Evolutionary conservation across 75 land plant species (phyloP).

Genomic region (Isoetes taiwanensis): DNA sequence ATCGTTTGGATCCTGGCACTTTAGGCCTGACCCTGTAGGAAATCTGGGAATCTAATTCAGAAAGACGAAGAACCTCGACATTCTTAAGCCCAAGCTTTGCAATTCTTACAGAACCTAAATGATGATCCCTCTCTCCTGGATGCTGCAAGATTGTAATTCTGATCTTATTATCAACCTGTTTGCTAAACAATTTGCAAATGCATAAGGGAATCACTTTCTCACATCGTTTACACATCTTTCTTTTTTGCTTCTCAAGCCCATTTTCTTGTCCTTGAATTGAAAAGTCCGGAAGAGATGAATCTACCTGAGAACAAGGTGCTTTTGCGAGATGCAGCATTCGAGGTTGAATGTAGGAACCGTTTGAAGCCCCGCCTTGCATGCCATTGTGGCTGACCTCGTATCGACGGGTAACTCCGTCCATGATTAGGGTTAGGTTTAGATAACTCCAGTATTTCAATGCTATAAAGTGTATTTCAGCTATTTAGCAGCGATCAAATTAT

Average conservation of each 20-base stretch:
- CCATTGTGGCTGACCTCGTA: too few species aligned
- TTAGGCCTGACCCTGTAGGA: constrained; percentile 25
- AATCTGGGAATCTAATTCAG: constrained; percentile 33
- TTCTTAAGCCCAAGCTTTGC: constrained; percentile 60
- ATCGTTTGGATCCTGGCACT: constrained; percentile 21
- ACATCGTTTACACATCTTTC: constrained; percentile 53
- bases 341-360: too few species aligned
- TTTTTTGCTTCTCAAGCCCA: constrained; percentile 8
- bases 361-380: too few species aligned
- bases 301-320: too few species aligned
- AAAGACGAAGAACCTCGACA: constrained; percentile 33
- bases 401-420: too few species aligned
- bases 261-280: too few species aligned
- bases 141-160: constrained; percentile 71
- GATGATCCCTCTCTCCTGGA: constrained; percentile 59
- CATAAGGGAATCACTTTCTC: constrained; percentile 44
- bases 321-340: too few species aligned
- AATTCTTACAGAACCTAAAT: constrained; percentile 58
- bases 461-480: too few species aligned
- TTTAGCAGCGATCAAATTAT: too few species aligned
- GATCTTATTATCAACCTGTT: constrained; percentile 29
- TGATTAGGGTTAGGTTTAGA: too few species aligned
- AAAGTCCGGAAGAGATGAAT: too few species aligned
- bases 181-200: constrained; percentile 46
- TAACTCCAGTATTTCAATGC: too few species aligned